Percentiles rank a stretch among this genome's conserved stretches.
These are phyloP conservation scores for Canariomyces notabilis DNA, from an alignment of 2,329 filamentous ascomycete genomes.

Conservation along the genomic window DNA sequence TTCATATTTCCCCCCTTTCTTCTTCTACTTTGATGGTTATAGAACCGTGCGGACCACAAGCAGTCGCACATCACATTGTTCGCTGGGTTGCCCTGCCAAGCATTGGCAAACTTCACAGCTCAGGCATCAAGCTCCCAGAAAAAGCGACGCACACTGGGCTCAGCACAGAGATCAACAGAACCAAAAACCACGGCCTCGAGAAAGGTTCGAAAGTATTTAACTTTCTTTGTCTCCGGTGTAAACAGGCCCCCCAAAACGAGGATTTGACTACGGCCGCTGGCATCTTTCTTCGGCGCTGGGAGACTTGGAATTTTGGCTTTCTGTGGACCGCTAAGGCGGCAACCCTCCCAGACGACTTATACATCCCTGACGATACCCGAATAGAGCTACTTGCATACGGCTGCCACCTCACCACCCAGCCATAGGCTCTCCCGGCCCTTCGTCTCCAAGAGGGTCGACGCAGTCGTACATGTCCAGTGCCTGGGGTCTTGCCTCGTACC, in stretches of 20 bases:
- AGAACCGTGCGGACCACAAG: background rate
- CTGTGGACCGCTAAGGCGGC: conserved; percentile 18
- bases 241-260: no score
- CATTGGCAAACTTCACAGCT: no score
- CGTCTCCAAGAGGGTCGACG: conserved; percentile 26
- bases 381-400: conserved; percentile 43
- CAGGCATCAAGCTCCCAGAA: no score
- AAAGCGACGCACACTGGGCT: no score
- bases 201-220: no score
- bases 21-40: background rate
- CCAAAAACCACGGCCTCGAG: no score
- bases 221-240: no score
- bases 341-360: background rate
- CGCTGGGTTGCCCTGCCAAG: background rate
- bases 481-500: conserved; percentile 29
- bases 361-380: conserved; percentile 34
- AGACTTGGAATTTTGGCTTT: no score
- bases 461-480: conserved; percentile 28
- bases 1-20: background rate
- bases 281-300: no score
- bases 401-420: conserved; percentile 43
- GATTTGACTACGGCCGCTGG: no score
- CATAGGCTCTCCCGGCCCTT: conserved; percentile 37
- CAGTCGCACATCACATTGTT: background rate
- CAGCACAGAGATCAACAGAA: no score